These are phyloP conservation scores for Lipomyces spencermartinsiae DNA, from an alignment of 805 yeast species.

Conservation along the genomic window DNA sequence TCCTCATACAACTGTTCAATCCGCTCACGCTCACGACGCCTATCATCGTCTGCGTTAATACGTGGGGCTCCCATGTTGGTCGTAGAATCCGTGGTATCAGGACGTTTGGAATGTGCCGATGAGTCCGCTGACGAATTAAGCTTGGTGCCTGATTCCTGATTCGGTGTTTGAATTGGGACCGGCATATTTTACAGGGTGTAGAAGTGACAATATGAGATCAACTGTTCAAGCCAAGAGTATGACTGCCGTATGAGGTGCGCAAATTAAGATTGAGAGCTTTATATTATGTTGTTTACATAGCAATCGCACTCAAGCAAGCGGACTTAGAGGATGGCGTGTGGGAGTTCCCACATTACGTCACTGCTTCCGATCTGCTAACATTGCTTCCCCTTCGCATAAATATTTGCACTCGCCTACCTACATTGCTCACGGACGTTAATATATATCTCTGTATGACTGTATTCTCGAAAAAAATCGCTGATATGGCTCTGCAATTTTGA, in stretches of 20 bases:
- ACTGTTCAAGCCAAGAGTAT: too few species aligned
- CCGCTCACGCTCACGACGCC: constrained; percentile 16
- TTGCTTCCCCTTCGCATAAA: too few species aligned
- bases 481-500: too few species aligned
- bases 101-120: neutral
- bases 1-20: constrained; percentile 40
- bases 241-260: neutral
- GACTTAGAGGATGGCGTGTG: too few species aligned
- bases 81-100: neutral
- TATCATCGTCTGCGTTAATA: neutral
- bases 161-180: neutral
- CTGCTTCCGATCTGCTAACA: too few species aligned
- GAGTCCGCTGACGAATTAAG: neutral
- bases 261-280: neutral
- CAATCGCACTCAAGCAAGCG: too few species aligned
- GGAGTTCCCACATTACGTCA: too few species aligned
- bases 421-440: too few species aligned
- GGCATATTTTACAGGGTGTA: neutral
- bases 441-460: too few species aligned
- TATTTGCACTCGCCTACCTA: too few species aligned
- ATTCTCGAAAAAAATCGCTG: too few species aligned
- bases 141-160: neutral
- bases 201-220: neutral
- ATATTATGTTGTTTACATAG: too few species aligned
- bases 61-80: neutral